phyloP scores from a whole-genome alignment of 352 stramenopile species.

The Phytophthora citrophthora region DNA sequence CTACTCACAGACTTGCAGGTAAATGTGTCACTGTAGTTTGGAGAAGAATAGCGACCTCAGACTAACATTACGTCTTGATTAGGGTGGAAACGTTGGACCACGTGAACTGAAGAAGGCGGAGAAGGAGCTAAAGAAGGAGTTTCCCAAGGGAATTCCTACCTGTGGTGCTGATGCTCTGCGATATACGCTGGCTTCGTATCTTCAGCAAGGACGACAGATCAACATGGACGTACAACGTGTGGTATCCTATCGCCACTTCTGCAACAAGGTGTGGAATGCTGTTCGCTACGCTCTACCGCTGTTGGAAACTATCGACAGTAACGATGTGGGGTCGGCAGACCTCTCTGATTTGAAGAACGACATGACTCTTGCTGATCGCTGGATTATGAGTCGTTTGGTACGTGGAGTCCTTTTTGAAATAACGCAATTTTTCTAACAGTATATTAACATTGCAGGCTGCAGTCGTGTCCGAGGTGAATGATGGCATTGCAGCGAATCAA shows the following conservation, averaged over 20 bases:
- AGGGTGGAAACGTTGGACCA: slow-evolving; percentile 66
- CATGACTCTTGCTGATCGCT: slow-evolving; percentile 77
- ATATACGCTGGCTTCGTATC: slow-evolving; percentile 97
- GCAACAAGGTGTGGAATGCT: slow-evolving; percentile 92
- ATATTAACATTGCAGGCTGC: slow-evolving; percentile 39
- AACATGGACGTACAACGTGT: slow-evolving; percentile 90
- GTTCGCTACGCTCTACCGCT: slow-evolving; percentile 79
- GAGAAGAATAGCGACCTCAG: background rate
- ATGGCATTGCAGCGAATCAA: slow-evolving; percentile 72
- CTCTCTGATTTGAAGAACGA: slow-evolving; percentile 37
- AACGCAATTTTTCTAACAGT: background rate
- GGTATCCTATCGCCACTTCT: slow-evolving; percentile 87
- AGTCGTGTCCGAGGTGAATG: slow-evolving; percentile 67
- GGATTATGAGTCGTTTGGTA: slow-evolving; percentile 88
- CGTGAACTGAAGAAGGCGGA: slow-evolving; percentile 97
- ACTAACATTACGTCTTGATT: slow-evolving; percentile 9
- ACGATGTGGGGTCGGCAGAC: slow-evolving; percentile 14
- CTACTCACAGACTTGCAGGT: slow-evolving; percentile 94
- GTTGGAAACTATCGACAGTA: slow-evolving; percentile 34
- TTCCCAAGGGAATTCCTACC: slow-evolving; percentile 98
- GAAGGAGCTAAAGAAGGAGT: slow-evolving; percentile 96
- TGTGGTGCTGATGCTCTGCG: slow-evolving; percentile 98
- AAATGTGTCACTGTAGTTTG: slow-evolving; percentile 2
- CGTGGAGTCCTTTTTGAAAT: background rate
- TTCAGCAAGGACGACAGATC: slow-evolving; percentile 88